Evolutionary conservation across 371 early-diverging fungal genomes (phyloP), one percentile per base, ranked within the genome.

Genomic region (Mucor racemosus): DNA sequence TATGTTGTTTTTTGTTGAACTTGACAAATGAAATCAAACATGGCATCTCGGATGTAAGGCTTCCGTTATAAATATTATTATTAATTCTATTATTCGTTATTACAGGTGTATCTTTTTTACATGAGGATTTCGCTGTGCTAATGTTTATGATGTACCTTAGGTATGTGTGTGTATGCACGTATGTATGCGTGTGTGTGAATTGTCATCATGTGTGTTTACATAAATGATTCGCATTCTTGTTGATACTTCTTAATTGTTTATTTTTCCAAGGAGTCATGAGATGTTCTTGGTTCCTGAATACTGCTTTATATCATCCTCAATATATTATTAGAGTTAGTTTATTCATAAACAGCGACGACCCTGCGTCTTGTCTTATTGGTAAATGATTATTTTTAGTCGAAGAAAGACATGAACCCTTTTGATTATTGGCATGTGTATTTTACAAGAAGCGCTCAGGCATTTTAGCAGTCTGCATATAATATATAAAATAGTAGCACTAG

Each of bases 211-310:
- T 50, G 50, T 26, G 26, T 26, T 50, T 50, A 50, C 11, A 21
- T 26, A 8, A 21, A 50, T 50, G 21, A 17, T n/a, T 26, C 26
- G 1, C 3, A 44, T n/a, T 15, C n/a, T 44, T 44, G 44, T 19
- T 50, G 50, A 5, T 50, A 21, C 13, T 21, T 19, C 10, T 21
- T 44, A 7, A 17, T 44, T 44, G 44, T 17, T 44, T 44, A n/a
- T 8, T 44, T 44, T 44, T 17, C 15, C 15, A 44, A 17, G 17
- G 44, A 44, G 44, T 44, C 44, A 44, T 44, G 44, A 50, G 26
- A 50, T 26, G 50, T 50, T 50, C 50, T 50, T 7, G 50, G 50
- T 50, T 50, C 50, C 50, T 50, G 50, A 50, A 50, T 21, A 50
- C 21, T 26, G 11, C 21, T 50, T 50, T 50, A 50, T 21, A 50